Evolutionary conservation across 129 eudicot species (phyloP).

Genomic region (Flaveria linearis): DNA sequence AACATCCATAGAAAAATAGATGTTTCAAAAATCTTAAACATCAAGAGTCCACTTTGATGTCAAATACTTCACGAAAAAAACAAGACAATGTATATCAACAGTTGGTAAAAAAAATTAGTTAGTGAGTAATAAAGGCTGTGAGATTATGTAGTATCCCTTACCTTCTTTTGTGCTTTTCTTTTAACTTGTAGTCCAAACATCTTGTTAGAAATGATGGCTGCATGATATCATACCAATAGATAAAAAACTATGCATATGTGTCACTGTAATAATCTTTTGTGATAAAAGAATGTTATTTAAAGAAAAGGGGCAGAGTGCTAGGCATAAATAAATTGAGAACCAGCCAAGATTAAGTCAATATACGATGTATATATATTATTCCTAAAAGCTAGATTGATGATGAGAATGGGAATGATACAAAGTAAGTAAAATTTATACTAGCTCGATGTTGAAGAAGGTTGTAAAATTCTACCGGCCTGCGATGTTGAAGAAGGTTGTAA

Average conservation of each 20-base stretch:
- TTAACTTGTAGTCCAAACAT: too few species aligned
- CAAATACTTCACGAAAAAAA: background rate
- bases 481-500: too few species aligned
- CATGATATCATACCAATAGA: slow-evolving; percentile 30
- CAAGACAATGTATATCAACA: too few species aligned
- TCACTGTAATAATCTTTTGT: background rate
- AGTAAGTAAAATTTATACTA: slow-evolving; percentile 36
- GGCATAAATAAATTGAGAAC: background rate
- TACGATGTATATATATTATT: background rate
- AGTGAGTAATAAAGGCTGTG: too few species aligned
- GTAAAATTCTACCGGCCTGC: slow-evolving; percentile 90
- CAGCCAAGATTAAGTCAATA: slow-evolving; percentile 3
- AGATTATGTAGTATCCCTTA: too few species aligned
- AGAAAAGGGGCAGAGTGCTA: background rate
- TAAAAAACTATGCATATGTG: slow-evolving; percentile 27
- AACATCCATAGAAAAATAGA: slow-evolving; percentile 11
- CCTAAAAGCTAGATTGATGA: slow-evolving; percentile 12
- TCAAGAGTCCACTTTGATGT: background rate
- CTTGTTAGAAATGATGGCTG: slow-evolving; percentile 86
- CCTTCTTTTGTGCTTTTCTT: too few species aligned
- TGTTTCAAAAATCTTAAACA: background rate
- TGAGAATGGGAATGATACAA: background rate
- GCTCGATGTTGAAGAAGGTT: slow-evolving; percentile 87
- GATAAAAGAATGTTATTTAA: background rate
- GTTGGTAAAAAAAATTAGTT: too few species aligned